Base-by-base conservation (phyloP, 805 yeast genomes). In the Saccharomycopsis lassenensis region DNA sequence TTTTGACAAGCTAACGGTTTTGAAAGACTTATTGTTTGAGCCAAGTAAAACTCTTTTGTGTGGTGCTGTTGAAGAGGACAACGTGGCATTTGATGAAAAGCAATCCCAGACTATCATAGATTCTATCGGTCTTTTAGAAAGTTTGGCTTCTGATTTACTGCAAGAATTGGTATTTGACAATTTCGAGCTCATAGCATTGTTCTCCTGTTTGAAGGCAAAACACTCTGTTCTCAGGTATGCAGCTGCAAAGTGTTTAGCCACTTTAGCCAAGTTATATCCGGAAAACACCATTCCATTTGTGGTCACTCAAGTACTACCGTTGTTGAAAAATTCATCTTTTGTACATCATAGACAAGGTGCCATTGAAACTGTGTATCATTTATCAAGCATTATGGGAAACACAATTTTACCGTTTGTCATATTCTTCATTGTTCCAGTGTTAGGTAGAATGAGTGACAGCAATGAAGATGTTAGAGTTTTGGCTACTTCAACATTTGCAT, bases 361-460 rank as follows among this genome's bases (percentile, higher is more conserved):
- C 5, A 80, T 85, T 38, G 99, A 91, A 58, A 73, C 91, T 17
- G 69, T 89, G 5, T 87, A 84, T 53, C 96, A 91, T 52, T 63
- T 91, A 31, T 74, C 94, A 2, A 65, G 67, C 26, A 69, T 80
- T 3, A 85, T 91, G 95, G 96, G 93, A 1, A 64, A 83, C 5
- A 81, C 73, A 42, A 85, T 93, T 38, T 61, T 91, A 43, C 99
- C 99, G 0, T 91, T 89, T 56, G 87, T 91, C 32, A 94, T 91
- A 24, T 91, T 91, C 55, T 69, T 91, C 49, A 85, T 91, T 55
- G 97, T 93, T 19, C 98, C 99, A 7, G 85, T 91, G 3, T 63
- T 91, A 48, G 99, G 98, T 30, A 71, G 98, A 52, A 91, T 91
- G 98, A 87, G 95, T 65, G 99, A 91, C 56, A 67, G 94, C 1